Evolutionary conservation across 345 rosid genomes (phyloP).

Genomic region (Euphorbia pulcherrima): DNA sequence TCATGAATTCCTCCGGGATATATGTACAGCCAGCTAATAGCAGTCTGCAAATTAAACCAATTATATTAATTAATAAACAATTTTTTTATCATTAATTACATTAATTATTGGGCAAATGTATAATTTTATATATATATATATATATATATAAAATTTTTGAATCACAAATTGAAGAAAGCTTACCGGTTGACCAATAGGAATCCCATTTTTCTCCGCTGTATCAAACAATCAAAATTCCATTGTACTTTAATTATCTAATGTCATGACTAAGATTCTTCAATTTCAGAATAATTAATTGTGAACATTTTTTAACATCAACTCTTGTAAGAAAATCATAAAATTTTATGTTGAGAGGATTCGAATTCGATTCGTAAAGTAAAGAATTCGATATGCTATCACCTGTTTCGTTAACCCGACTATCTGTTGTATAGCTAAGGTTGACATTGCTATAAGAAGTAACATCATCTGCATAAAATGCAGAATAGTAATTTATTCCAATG

Average conservation of each 20-base stretch:
- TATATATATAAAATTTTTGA: not conserved
- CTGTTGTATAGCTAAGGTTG: slow-evolving; percentile 15
- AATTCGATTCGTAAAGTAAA: not conserved
- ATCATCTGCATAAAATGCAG: slow-evolving; percentile 16
- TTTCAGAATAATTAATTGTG: too few relatives aligned
- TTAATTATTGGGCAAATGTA: too few relatives aligned
- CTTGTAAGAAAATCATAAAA: too few relatives aligned
- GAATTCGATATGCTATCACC: not conserved
- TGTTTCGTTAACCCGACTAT: slow-evolving; percentile 3
- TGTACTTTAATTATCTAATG: too few relatives aligned
- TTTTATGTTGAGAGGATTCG: not conserved
- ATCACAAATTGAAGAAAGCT: not conserved
- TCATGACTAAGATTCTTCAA: too few relatives aligned
- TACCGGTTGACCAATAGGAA: slow-evolving; percentile 15
- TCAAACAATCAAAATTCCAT: not conserved
- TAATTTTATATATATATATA: too few relatives aligned
- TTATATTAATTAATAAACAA: not conserved
- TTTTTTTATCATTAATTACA: too few relatives aligned
- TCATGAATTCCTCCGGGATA: slow-evolving; percentile 52
- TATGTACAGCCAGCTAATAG: slow-evolving; percentile 44
- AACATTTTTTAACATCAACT: too few relatives aligned
- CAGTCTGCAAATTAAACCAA: slow-evolving; percentile 34
- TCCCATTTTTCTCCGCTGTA: slow-evolving; percentile 20
- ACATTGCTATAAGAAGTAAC: not conserved
- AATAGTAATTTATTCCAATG: slow-evolving; percentile 16